Percentiles rank a stretch among this genome's conserved stretches.
Conservation (phyloP, 257 asterid species). For the Forsythia suspensa region DNA sequence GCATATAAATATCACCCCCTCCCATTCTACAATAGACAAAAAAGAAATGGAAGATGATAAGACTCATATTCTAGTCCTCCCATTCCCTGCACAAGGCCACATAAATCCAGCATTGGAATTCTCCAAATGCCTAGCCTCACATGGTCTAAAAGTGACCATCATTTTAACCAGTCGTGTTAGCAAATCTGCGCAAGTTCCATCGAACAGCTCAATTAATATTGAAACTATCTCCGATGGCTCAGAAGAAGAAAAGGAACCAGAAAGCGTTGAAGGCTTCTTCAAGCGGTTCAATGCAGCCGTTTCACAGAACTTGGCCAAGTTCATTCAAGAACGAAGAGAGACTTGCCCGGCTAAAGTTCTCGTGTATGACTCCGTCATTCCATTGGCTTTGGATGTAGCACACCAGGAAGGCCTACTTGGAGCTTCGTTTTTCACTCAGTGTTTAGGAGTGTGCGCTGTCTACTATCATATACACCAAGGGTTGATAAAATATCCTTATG, state of each 20-base stretch:
- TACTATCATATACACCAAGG: constrained; percentile 33
- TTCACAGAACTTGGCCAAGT: constrained; percentile 10
- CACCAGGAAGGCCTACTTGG: constrained; percentile 28
- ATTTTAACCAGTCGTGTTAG: constrained; percentile 12
- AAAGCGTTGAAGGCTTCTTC: background rate
- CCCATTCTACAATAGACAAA: background rate
- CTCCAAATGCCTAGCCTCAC: constrained; percentile 36
- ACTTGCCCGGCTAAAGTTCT: constrained; percentile 21
- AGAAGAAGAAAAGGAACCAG: background rate
- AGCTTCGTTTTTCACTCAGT: constrained; percentile 39
- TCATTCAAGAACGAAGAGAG: constrained; percentile 10
- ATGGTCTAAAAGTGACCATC: constrained; percentile 28
- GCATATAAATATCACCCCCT: background rate
- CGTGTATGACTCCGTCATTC: constrained; percentile 29
- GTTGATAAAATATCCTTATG: constrained; percentile 18
- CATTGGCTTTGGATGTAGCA: constrained; percentile 27
- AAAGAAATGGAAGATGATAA: background rate
- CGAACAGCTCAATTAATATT: constrained; percentile 11
- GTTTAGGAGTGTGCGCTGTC: constrained; percentile 24
- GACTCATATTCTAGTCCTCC: constrained; percentile 33
- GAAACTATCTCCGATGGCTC: constrained; percentile 19
- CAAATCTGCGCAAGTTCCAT: background rate
- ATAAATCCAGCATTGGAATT: constrained; percentile 41
- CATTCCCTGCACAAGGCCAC: constrained; percentile 43
- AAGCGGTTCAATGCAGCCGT: constrained; percentile 14